A percentile compares a stretch with the other conserved stretches of the same genome.
These are phyloP conservation scores for Colletotrichum orchidophilum DNA, from an alignment of 2,329 filamentous ascomycete genomes.

Conservation along the genomic window DNA sequence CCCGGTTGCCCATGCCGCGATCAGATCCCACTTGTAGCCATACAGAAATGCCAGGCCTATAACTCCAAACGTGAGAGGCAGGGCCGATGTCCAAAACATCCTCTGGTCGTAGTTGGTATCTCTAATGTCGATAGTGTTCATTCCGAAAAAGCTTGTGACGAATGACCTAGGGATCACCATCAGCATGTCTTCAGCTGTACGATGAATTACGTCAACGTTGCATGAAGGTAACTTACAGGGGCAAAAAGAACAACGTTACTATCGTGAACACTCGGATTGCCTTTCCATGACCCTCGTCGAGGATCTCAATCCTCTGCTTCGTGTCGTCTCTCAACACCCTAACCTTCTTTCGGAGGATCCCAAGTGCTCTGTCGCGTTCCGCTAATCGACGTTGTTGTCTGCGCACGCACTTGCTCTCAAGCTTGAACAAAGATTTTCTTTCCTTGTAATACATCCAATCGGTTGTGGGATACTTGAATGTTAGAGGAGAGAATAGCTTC, in stretches of 20 bases:
- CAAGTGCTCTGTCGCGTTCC: neutral
- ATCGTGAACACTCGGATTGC: constrained; percentile 49
- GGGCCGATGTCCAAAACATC: constrained; percentile 51
- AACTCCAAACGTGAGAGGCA: constrained; percentile 48
- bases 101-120: constrained; percentile 49
- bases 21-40: constrained; percentile 35
- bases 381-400: neutral
- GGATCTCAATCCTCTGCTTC: constrained; percentile 39
- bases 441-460: constrained; percentile 6
- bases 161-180: constrained; percentile 28
- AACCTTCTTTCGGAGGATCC: constrained; percentile 12
- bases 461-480: constrained; percentile 1
- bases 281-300: constrained; percentile 43
- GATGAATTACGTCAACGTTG: too few relatives aligned
- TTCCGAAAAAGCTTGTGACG: constrained; percentile 51
- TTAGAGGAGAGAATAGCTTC: neutral
- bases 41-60: constrained; percentile 39
- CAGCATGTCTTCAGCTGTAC: too few relatives aligned
- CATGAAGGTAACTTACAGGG: constrained; percentile 37
- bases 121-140: constrained; percentile 54
- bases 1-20: neutral
- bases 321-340: constrained; percentile 35
- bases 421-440: constrained; percentile 3
- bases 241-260: constrained; percentile 51
- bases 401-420: constrained; percentile 1